Evolutionary conservation across 192 early-diverging fungal species (phyloP).

Genomic region (Chytriomyces hyalinus): DNA sequence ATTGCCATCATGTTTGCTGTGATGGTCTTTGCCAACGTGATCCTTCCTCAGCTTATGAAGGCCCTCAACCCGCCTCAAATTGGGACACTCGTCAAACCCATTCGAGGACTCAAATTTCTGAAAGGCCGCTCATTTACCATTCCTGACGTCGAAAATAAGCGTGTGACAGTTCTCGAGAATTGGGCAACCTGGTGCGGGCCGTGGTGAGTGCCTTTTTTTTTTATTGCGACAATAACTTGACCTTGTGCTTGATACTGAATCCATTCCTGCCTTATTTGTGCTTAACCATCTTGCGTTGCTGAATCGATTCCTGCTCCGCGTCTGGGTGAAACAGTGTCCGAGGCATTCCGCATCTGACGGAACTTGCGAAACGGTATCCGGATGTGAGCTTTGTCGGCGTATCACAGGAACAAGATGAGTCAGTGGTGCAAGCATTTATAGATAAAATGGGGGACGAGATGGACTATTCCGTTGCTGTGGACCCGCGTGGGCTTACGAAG

Average conservation of each 20-base stretch:
- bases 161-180: slow-evolving; percentile 18
- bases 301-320: slow-evolving; percentile 13
- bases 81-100: not conserved
- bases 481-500: slow-evolving; percentile 30
- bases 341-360: slow-evolving; percentile 55
- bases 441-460: slow-evolving; percentile 46
- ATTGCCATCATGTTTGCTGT: too few relatives aligned
- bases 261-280: too few relatives aligned
- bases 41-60: not conserved
- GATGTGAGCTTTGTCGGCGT: slow-evolving; percentile 57
- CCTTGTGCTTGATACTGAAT: too few relatives aligned
- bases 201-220: not conserved
- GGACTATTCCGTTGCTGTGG: slow-evolving; percentile 63
- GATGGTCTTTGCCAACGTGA: too few relatives aligned
- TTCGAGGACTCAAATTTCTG: slow-evolving; percentile 18
- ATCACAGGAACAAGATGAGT: slow-evolving; percentile 58
- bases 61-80: slow-evolving; percentile 6
- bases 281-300: not conserved
- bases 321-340: slow-evolving; percentile 18
- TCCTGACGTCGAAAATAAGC: not conserved
- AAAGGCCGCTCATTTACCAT: slow-evolving; percentile 1
- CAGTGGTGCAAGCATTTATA: slow-evolving; percentile 53
- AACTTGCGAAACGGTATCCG: slow-evolving; percentile 56
- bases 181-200: slow-evolving; percentile 27
- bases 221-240: too few relatives aligned